Conservation (phyloP, 495 filamentous ascomycete genomes). For the Podospora pseudopauciseta region DNA sequence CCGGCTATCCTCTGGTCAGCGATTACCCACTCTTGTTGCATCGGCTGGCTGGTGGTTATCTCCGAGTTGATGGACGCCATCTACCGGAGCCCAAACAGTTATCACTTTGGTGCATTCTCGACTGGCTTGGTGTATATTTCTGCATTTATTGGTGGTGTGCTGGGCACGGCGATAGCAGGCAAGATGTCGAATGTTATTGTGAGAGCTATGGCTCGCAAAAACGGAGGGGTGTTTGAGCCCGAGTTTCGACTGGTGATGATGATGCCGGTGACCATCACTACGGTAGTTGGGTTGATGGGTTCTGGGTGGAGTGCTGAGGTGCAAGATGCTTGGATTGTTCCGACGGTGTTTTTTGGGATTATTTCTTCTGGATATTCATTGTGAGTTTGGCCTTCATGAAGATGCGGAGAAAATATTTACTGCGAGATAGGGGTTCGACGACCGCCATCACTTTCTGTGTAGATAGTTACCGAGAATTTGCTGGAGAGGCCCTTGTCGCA, state of each 20-base stretch:
- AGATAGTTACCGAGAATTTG: slow-evolving; percentile 90
- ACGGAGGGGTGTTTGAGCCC: slow-evolving; percentile 90
- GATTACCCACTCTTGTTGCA: slow-evolving; percentile 76
- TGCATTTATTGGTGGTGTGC: slow-evolving; percentile 81
- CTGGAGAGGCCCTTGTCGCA: slow-evolving; percentile 90
- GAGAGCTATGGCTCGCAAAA: slow-evolving; percentile 71
- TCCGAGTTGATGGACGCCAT: slow-evolving; percentile 81
- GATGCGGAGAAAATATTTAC: background rate
- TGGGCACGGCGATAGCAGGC: slow-evolving; percentile 87
- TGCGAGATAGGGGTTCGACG: slow-evolving; percentile 59
- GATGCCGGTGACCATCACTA: slow-evolving; percentile 73
- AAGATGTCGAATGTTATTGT: slow-evolving; percentile 84
- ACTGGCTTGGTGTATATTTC: slow-evolving; percentile 87
- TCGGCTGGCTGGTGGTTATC: slow-evolving; percentile 93
- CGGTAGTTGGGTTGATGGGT: slow-evolving; percentile 83
- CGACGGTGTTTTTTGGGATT: slow-evolving; percentile 86
- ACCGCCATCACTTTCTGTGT: slow-evolving; percentile 93
- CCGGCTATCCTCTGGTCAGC: slow-evolving; percentile 89
- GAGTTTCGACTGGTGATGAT: slow-evolving; percentile 95
- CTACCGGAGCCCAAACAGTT: slow-evolving; percentile 59
- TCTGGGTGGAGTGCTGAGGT: slow-evolving; percentile 85
- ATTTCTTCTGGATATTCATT: slow-evolving; percentile 92
- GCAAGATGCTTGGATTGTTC: slow-evolving; percentile 80
- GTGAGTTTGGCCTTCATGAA: background rate
- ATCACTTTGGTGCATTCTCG: slow-evolving; percentile 74